phyloP scores from a whole-genome alignment of 2,329 filamentous ascomycete genomes.

The Basipetospora chlamydospora region DNA sequence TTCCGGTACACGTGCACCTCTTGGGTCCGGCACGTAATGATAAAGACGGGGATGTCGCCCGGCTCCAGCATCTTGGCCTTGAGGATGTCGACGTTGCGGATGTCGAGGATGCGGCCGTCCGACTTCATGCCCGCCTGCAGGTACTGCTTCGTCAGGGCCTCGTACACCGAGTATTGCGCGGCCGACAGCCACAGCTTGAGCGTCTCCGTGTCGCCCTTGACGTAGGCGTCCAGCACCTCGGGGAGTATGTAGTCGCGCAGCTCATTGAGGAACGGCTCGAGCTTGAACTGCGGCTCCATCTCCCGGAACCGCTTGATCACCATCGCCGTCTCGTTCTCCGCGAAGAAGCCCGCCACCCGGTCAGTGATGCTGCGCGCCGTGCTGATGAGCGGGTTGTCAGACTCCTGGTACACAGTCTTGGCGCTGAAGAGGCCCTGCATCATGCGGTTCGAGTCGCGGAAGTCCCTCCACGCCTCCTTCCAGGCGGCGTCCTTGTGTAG shows the following conservation, averaged over 20 bases:
- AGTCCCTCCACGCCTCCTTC: constrained; percentile 97
- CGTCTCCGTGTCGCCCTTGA: constrained; percentile 85
- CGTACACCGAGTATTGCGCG: constrained; percentile 91
- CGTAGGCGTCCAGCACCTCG: constrained; percentile 93
- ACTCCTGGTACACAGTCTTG: constrained; percentile 83
- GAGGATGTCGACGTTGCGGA: constrained; percentile 81
- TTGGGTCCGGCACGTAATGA: constrained; percentile 90
- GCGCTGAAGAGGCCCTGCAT: constrained; percentile 80
- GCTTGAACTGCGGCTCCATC: constrained; percentile 89
- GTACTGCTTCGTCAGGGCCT: constrained; percentile 93
- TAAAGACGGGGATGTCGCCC: constrained; percentile 85
- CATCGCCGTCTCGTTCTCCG: constrained; percentile 93
- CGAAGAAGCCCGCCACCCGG: constrained; percentile 86
- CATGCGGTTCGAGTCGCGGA: constrained; percentile 76
- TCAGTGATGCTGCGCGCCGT: constrained; percentile 92
- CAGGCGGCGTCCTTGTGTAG: constrained; percentile 93
- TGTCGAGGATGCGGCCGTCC: constrained; percentile 89
- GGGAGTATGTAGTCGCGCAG: constrained; percentile 96
- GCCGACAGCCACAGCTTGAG: constrained; percentile 92
- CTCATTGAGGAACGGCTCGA: constrained; percentile 88
- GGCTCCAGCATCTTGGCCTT: constrained; percentile 69
- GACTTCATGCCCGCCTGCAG: constrained; percentile 85
- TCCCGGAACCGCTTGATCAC: constrained; percentile 96
- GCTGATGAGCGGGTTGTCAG: constrained; percentile 86
- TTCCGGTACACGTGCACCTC: constrained; percentile 97